These are phyloP conservation scores for Marasmius oreades DNA, from an alignment of 1,284 basidiomycete species.

Conservation along the genomic window DNA sequence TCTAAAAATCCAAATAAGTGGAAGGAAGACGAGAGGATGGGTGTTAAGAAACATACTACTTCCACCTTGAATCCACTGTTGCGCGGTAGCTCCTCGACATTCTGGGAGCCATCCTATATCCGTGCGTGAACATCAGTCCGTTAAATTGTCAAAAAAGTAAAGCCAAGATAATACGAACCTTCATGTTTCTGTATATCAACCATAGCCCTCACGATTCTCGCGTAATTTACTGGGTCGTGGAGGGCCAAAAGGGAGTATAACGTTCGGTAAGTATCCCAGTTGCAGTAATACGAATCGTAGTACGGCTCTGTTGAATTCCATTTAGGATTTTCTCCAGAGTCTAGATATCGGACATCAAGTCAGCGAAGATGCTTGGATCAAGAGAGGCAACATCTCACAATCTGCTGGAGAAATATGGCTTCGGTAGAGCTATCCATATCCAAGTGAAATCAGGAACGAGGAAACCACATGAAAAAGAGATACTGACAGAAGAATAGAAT, in stretches of 20 bases:
- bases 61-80: constrained; percentile 56
- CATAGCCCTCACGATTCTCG: constrained; percentile 56
- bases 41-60: constrained; percentile 40
- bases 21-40: background rate
- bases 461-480: constrained; percentile 29
- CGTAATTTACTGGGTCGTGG: constrained; percentile 56
- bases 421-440: constrained; percentile 46
- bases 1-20: constrained; percentile 32
- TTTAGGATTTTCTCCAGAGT: constrained; percentile 55
- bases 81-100: constrained; percentile 48
- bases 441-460: constrained; percentile 1
- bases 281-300: constrained; percentile 65
- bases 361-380: background rate
- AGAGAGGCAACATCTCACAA: constrained; percentile 32
- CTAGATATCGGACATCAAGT: constrained; percentile 24
- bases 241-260: constrained; percentile 57
- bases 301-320: constrained; percentile 50
- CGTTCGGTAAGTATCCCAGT: constrained; percentile 68
- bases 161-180: constrained; percentile 28
- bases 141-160: background rate
- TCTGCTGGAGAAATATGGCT: constrained; percentile 68
- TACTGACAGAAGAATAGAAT: constrained; percentile 53
- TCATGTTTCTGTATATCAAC: constrained; percentile 66
- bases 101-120: constrained; percentile 52
- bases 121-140: background rate